These are phyloP conservation scores for Aspergillus panamensis DNA, from an alignment of 495 filamentous ascomycete species.

Conservation along the genomic window DNA sequence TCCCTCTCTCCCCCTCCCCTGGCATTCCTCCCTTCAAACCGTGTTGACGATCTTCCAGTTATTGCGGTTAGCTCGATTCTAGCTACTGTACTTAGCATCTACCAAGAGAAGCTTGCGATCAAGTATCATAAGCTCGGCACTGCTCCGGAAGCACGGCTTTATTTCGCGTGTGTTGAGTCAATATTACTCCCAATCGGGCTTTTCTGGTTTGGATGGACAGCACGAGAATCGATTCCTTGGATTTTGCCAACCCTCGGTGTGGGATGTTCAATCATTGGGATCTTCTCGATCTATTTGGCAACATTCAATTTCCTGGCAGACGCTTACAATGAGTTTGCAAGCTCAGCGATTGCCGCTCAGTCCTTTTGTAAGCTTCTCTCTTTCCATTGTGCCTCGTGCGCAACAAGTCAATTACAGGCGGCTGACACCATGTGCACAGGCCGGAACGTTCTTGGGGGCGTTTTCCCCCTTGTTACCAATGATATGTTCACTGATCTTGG, in stretches of 20 bases:
- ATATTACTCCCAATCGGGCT: slow-evolving; percentile 67
- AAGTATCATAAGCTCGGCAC: slow-evolving; percentile 41
- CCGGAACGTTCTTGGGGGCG: no score
- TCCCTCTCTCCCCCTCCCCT: neutral
- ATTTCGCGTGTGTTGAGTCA: slow-evolving; percentile 73
- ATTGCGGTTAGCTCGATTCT: slow-evolving; percentile 66
- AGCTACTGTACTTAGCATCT: slow-evolving; percentile 69
- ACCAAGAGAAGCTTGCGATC: slow-evolving; percentile 57
- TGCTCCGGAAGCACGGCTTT: slow-evolving; percentile 74
- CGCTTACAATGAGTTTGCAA: slow-evolving; percentile 77
- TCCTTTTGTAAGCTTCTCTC: no score
- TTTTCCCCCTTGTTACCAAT: no score
- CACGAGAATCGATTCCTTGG: slow-evolving; percentile 61
- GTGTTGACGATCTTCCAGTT: slow-evolving; percentile 30
- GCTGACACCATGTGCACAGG: no score
- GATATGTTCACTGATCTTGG: no score
- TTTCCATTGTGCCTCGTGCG: no score
- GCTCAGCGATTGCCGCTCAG: slow-evolving; percentile 83
- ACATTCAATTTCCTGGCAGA: slow-evolving; percentile 96
- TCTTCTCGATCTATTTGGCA: slow-evolving; percentile 82
- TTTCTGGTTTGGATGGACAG: slow-evolving; percentile 80
- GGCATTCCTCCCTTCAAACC: neutral
- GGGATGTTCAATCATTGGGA: slow-evolving; percentile 75
- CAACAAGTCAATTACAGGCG: no score
- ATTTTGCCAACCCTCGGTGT: slow-evolving; percentile 73